Evolutionary conservation across 2,329 filamentous ascomycete genomes (phyloP), one percentile per base, ranked within the genome.

Genomic region (Fusarium beomiforme): DNA sequence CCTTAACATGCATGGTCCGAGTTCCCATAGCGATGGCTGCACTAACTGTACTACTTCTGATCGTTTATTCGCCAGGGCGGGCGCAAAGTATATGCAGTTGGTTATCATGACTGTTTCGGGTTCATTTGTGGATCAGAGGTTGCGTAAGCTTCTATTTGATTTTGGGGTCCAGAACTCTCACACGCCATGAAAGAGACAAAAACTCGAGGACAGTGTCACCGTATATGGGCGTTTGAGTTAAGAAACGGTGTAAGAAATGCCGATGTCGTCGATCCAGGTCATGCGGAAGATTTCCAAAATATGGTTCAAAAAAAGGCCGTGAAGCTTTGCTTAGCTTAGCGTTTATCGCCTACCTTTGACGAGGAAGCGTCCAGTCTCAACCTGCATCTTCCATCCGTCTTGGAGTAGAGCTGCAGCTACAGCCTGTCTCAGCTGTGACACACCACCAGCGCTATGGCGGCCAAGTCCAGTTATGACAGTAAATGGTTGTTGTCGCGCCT

Each of bases 301-400:
- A 21, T 23, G 19, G 31, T 26, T n/a, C 17, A 51, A 31, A 39
- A 37, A 26, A 21, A 31, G 29, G 34, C 61, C 37, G 10, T 21
- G n/a, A 33, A 17, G 21, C 31, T 39, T 43, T 59, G n/a, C 41
- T 58, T 58, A 17, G 54, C 65, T 31, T 37, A 11, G 41, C 64
- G 36, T 77, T 47, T 75, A 82, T 59, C 78, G 78, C 50, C 84
- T 80, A 0, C 95, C 95, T 14, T 84, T 89, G 19, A 98, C 88
- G 53, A 90, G 82, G 76, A 95, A 87, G 39, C 88, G 87, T 1
- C 94, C 95, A 31, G 89, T 90, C 44, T 90, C 87, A 46, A 92
- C 86, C 78, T 94, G 89, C 36, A 96, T 84, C 78, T 89, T 94
- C 95, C 95, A 98, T 1, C 94, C 94, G 66, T 95, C 93, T 46